Conservation (phyloP, 2,329 filamentous ascomycete species). For the Ceratocystis ficicola region DNA sequence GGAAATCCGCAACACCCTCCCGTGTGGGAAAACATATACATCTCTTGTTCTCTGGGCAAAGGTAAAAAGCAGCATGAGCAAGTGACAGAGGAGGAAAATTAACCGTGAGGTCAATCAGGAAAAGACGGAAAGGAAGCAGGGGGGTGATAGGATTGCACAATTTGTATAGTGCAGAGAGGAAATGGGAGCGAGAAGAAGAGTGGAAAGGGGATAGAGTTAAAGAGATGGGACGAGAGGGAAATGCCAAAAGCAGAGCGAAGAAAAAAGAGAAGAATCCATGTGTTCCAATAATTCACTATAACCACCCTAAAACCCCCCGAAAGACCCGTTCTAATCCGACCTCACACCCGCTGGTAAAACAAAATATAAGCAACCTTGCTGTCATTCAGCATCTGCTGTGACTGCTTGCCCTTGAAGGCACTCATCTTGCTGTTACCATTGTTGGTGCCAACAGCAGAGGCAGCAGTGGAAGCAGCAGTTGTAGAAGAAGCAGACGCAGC, state of each 20-base stretch:
- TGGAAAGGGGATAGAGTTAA: background rate
- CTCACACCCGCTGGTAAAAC: constrained; percentile 72
- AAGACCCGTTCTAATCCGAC: background rate
- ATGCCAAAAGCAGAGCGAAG: background rate
- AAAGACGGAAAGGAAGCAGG: background rate
- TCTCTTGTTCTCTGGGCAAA: no score
- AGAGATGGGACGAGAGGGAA: background rate
- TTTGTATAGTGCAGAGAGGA: background rate
- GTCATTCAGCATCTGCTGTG: constrained; percentile 61
- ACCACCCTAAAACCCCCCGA: background rate
- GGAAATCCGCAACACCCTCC: no score
- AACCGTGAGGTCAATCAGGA: background rate
- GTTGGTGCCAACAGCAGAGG: background rate
- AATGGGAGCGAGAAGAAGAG: background rate
- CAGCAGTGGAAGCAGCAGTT: background rate
- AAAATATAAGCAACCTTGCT: constrained; percentile 96
- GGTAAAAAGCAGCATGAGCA: background rate
- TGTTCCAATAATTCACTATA: constrained; percentile 4
- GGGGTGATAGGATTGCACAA: no score
- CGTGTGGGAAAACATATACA: no score
- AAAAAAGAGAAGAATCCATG: constrained; percentile 9
- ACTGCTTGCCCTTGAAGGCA: constrained; percentile 44
- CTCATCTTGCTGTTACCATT: constrained; percentile 30
- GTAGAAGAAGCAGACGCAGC: background rate
- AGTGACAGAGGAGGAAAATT: background rate